Evolutionary conservation across 345 rosid genomes (phyloP).

Genomic region (Luvunga scandens): DNA sequence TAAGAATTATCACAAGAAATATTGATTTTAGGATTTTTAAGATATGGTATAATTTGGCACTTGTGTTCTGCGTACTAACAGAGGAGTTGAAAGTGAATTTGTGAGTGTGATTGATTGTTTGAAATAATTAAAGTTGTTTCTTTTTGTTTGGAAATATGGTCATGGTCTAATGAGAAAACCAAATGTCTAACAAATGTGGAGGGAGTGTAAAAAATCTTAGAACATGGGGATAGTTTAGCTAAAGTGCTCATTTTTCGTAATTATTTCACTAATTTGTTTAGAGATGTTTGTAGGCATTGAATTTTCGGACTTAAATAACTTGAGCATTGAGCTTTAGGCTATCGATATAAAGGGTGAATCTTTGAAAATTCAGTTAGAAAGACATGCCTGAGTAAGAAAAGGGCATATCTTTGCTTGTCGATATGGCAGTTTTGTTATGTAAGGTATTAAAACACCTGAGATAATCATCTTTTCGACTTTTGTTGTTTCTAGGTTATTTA

Average conservation of each 20-base stretch:
- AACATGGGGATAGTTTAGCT: neutral
- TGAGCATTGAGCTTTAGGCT: neutral
- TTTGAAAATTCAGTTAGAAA: neutral
- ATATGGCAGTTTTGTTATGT: neutral
- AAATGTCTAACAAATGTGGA: neutral
- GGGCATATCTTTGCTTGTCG: neutral
- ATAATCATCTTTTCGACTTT: neutral
- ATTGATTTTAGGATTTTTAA: neutral
- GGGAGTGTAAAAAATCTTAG: neutral
- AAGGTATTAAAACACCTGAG: neutral
- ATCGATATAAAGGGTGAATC: neutral
- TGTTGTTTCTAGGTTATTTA: conserved; percentile 56
- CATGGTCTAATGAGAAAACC: neutral
- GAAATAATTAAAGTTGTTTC: neutral
- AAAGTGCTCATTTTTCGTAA: neutral
- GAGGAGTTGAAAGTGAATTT: neutral
- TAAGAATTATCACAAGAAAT: neutral
- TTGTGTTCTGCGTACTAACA: neutral
- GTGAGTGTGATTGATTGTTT: neutral
- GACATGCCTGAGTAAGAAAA: neutral
- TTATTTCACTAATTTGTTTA: neutral
- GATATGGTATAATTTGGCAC: neutral
- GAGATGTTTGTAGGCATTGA: neutral
- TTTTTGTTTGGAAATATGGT: neutral
- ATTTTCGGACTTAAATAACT: neutral